Percentiles rank a stretch among this genome's conserved stretches.
Evolutionary conservation across 352 stramenopile genomes (phyloP).

Genomic region (Globisporangium radiosum): DNA sequence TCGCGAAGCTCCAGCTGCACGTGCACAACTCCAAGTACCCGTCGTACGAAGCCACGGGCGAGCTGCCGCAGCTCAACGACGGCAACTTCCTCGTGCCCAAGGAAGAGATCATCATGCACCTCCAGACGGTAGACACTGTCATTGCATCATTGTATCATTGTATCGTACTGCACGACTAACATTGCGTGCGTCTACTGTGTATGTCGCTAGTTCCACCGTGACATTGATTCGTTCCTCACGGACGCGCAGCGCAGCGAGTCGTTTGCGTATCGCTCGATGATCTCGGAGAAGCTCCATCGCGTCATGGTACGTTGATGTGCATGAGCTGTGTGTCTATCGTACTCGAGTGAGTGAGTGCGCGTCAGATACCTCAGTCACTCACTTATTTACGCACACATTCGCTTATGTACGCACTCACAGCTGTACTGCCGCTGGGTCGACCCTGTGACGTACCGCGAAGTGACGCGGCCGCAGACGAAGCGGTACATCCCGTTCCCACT

Average conservation of each 20-base stretch:
- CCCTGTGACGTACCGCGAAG: conserved; percentile 74
- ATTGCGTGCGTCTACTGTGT: not conserved
- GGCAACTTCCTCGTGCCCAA: conserved; percentile 83
- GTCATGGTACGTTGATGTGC: conserved; percentile 37
- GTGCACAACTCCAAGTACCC: conserved; percentile 86
- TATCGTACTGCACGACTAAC: not conserved
- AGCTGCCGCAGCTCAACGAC: conserved; percentile 79
- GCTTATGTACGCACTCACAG: conserved; percentile 7
- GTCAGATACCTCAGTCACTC: too few species aligned
- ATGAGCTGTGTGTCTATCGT: not conserved
- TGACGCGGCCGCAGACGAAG: conserved; percentile 78
- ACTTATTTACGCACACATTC: not conserved
- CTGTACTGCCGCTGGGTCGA: conserved; percentile 83
- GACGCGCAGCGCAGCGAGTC: conserved; percentile 73
- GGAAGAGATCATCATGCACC: conserved; percentile 80
- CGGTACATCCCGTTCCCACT: conserved; percentile 78
- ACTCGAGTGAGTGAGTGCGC: too few species aligned
- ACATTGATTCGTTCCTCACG: conserved; percentile 69
- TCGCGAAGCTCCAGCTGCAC: conserved; percentile 67
- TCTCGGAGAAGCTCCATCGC: conserved; percentile 77
- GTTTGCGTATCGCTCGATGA: conserved; percentile 75
- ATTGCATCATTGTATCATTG: not conserved
- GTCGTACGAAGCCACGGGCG: conserved; percentile 67
- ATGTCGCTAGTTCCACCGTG: conserved; percentile 55
- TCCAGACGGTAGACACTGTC: conserved; percentile 56